Conservation (phyloP, 2,329 filamentous ascomycete species). For the Fusarium poae region DNA sequence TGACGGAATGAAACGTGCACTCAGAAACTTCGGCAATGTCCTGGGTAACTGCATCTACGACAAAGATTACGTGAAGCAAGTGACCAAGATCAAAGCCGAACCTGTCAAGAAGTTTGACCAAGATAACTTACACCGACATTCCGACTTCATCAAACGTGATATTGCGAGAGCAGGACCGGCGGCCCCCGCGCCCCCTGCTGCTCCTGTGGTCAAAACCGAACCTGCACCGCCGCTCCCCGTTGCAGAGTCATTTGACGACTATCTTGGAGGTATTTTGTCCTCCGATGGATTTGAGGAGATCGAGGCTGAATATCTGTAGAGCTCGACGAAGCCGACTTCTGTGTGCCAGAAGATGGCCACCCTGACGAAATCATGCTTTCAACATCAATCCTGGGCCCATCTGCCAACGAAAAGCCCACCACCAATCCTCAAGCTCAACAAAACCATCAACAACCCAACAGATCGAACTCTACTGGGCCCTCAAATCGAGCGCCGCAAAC, state of each 20-base stretch:
- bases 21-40: conserved; percentile 95
- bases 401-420: conserved; percentile 38
- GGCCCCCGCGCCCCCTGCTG: conserved; percentile 17
- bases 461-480: conserved; percentile 35
- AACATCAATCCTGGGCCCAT: conserved; percentile 39
- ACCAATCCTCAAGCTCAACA: conserved; percentile 41
- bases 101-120: conserved; percentile 81
- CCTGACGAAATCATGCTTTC: conserved; percentile 80
- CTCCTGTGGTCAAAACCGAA: conserved; percentile 49
- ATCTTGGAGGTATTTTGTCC: conserved; percentile 62
- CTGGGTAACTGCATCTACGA: conserved; percentile 99
- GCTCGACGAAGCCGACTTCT: conserved; percentile 83
- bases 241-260: conserved; percentile 65
- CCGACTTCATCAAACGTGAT: conserved; percentile 77
- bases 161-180: conserved; percentile 48
- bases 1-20: conserved; percentile 88
- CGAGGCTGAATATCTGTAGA: conserved; percentile 63
- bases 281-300: conserved; percentile 55
- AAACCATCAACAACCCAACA: conserved; percentile 42
- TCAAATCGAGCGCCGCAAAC: conserved; percentile 51
- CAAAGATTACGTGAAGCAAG: conserved; percentile 89
- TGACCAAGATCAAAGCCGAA: conserved; percentile 87
- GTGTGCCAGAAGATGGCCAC: conserved; percentile 75
- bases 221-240: conserved; percentile 34
- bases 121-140: conserved; percentile 83